phyloP scores from a whole-genome alignment of 1,284 basidiomycete species.

The Fomes fomentarius region DNA sequence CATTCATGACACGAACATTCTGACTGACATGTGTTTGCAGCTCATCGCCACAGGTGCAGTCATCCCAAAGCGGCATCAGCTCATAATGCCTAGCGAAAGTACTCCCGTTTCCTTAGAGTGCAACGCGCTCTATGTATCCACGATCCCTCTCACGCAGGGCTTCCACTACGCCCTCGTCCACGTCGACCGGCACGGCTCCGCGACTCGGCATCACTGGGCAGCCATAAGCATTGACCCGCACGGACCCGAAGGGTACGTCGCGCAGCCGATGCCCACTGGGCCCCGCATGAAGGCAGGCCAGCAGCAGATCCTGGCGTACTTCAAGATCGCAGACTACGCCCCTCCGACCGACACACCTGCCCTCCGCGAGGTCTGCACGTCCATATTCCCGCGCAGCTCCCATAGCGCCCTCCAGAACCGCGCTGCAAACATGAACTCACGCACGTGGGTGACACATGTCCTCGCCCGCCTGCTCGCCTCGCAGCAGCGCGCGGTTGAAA shows the following conservation, averaged over 20 bases:
- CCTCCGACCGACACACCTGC: slow-evolving; percentile 11
- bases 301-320: slow-evolving; percentile 24
- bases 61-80: slow-evolving; percentile 10
- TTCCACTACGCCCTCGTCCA: slow-evolving; percentile 29
- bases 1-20: no score
- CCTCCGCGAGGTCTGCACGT: slow-evolving; percentile 14
- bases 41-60: slow-evolving; percentile 17
- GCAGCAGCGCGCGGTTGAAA: slow-evolving; percentile 13
- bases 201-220: slow-evolving; percentile 30
- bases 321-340: slow-evolving; percentile 21
- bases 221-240: slow-evolving; percentile 17
- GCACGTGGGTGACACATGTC: slow-evolving; percentile 26
- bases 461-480: slow-evolving; percentile 14
- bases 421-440: slow-evolving; percentile 20
- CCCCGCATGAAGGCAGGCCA: slow-evolving; percentile 17
- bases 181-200: slow-evolving; percentile 19
- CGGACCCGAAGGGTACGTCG: slow-evolving; percentile 24
- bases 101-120: slow-evolving; percentile 8
- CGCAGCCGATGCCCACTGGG: slow-evolving; percentile 20
- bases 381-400: slow-evolving; percentile 16
- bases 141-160: slow-evolving; percentile 22
- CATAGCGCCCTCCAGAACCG: slow-evolving; percentile 24
- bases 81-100: no score
- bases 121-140: slow-evolving; percentile 20
- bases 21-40: no score